Conservation (phyloP, 306 rosid species). For the Acmispon strigosus region DNA sequence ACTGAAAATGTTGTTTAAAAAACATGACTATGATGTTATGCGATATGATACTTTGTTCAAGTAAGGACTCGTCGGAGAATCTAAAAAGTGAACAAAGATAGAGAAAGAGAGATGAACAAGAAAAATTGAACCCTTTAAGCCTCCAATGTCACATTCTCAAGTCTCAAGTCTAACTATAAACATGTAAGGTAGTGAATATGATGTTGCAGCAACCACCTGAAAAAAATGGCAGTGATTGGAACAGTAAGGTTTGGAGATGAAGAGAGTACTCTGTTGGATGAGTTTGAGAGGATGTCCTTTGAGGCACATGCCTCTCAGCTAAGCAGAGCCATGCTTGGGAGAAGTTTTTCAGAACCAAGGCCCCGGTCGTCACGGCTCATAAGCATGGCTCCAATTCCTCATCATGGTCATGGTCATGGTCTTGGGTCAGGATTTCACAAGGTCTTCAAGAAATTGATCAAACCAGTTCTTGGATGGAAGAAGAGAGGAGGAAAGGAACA, state of each 20-base stretch:
- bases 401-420: neutral
- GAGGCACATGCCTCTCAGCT: slow-evolving; percentile 62
- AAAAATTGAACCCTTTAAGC: slow-evolving; percentile 23
- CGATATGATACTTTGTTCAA: slow-evolving; percentile 25
- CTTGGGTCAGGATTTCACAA: slow-evolving; percentile 28
- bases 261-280: slow-evolving; percentile 63
- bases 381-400: slow-evolving; percentile 17
- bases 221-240: slow-evolving; percentile 13
- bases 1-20: neutral
- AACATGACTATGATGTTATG: neutral
- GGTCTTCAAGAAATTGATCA: slow-evolving; percentile 48
- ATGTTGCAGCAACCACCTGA: neutral
- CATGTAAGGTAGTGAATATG: neutral
- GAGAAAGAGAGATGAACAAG: neutral
- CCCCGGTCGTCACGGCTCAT: neutral
- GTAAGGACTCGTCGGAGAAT: slow-evolving; percentile 19
- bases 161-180: neutral
- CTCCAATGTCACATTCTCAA: slow-evolving; percentile 3
- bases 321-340: slow-evolving; percentile 42
- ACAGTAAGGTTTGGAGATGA: slow-evolving; percentile 74
- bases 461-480: slow-evolving; percentile 35
- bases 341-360: slow-evolving; percentile 47
- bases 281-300: slow-evolving; percentile 55
- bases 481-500: slow-evolving; percentile 14
- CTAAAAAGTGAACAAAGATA: slow-evolving; percentile 8